Conservation (phyloP, 352 stramenopile species). For the Phytophthora rubi region DNA sequence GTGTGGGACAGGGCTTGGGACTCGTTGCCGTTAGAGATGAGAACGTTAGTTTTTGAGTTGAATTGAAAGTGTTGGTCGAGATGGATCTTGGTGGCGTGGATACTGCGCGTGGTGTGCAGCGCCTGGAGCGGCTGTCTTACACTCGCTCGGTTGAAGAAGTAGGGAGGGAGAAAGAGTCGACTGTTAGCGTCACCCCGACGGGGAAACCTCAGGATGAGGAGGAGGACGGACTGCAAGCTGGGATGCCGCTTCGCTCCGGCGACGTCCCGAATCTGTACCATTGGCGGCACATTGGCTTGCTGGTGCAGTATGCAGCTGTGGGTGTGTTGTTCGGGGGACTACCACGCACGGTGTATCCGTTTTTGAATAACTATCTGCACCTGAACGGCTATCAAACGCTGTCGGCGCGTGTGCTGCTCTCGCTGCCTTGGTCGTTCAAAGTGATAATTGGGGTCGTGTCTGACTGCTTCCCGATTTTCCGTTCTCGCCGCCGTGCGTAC, state of each 20-base stretch:
- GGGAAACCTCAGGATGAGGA: slow-evolving; percentile 21
- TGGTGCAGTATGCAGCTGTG: slow-evolving; percentile 75
- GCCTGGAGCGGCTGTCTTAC: slow-evolving; percentile 37
- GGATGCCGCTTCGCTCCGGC: slow-evolving; percentile 43
- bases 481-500: slow-evolving; percentile 65
- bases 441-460: slow-evolving; percentile 70
- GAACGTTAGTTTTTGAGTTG: not conserved
- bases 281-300: slow-evolving; percentile 58
- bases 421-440: slow-evolving; percentile 71
- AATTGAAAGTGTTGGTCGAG: slow-evolving; percentile 2
- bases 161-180: slow-evolving; percentile 13
- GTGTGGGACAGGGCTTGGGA: not conserved
- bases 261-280: slow-evolving; percentile 61
- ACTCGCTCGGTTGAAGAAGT: slow-evolving; percentile 13
- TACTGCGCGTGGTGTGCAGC: slow-evolving; percentile 20
- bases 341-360: slow-evolving; percentile 68
- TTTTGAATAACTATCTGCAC: slow-evolving; percentile 79
- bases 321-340: slow-evolving; percentile 68
- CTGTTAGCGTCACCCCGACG: not conserved
- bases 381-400: slow-evolving; percentile 73
- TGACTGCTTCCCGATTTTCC: slow-evolving; percentile 69
- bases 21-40: not conserved
- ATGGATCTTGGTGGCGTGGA: slow-evolving; percentile 26
- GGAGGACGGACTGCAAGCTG: slow-evolving; percentile 13
- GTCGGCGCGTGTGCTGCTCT: slow-evolving; percentile 64